Conservation (phyloP, 495 filamentous ascomycete species). For the Trypethelium eluteriae region DNA sequence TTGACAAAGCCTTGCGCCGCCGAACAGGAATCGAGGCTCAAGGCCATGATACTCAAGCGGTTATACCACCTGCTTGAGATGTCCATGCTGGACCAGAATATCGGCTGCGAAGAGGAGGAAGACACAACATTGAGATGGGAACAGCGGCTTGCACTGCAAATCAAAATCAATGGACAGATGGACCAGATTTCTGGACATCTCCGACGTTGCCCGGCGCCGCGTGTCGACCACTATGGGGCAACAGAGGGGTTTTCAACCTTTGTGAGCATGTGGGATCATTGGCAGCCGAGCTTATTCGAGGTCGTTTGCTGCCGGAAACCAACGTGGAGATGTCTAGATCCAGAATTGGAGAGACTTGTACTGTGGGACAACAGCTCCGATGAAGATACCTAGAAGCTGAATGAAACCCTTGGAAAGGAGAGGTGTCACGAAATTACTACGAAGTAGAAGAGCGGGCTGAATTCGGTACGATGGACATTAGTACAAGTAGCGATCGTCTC, state of each 20-base stretch:
- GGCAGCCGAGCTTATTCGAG: conserved; percentile 9
- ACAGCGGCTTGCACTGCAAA: not conserved
- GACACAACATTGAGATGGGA: not conserved
- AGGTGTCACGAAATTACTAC: not conserved
- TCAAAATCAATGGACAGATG: not conserved
- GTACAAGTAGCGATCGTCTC: not conserved
- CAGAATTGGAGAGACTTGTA: conserved; percentile 3
- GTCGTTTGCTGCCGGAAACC: conserved; percentile 1
- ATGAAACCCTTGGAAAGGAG: not conserved
- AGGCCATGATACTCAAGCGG: conserved; percentile 8
- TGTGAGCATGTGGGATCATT: conserved; percentile 9
- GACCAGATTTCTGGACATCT: conserved; percentile 4
- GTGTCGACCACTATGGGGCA: not conserved
- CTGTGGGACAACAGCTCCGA: conserved; percentile 6
- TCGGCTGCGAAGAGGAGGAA: conserved; percentile 7
- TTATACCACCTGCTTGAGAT: conserved; percentile 2
- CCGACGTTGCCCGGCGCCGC: conserved; percentile 2
- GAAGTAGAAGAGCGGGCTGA: not conserved
- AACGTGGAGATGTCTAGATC: not conserved
- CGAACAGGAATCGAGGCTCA: conserved; percentile 5
- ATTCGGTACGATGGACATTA: not conserved
- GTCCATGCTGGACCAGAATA: not conserved
- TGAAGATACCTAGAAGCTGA: conserved; percentile 9
- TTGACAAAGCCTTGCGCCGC: not conserved
- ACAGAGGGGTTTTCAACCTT: not conserved